Conservation (phyloP, 2,329 filamentous ascomycete species). For the Aspergillus persii region DNA sequence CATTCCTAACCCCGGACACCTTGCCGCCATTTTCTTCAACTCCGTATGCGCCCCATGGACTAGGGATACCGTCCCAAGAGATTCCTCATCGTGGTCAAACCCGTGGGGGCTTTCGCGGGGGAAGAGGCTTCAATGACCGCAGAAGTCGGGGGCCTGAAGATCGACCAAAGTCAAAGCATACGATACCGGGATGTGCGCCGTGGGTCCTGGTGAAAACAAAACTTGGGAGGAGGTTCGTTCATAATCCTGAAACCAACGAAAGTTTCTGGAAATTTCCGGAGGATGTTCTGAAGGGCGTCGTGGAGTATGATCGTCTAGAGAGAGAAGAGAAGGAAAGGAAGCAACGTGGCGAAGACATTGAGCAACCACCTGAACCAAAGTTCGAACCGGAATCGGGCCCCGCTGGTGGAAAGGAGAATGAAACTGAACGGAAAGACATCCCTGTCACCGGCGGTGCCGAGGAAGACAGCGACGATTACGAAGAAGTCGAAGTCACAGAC, state of each 20-base stretch:
- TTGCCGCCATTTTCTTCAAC: constrained; percentile 38
- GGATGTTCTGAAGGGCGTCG: constrained; percentile 72
- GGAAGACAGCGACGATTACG: constrained; percentile 68
- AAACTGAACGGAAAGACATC: constrained; percentile 15
- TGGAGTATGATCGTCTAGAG: constrained; percentile 69
- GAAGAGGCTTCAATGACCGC: constrained; percentile 57
- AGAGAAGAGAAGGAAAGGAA: constrained; percentile 64
- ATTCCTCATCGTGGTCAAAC: constrained; percentile 37
- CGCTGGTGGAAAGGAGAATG: constrained; percentile 4
- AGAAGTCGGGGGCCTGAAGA: constrained; percentile 70
- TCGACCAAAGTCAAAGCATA: constrained; percentile 73
- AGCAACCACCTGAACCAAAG: constrained; percentile 20
- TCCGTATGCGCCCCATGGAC: constrained; percentile 31
- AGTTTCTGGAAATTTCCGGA: constrained; percentile 96
- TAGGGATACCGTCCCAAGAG: constrained; percentile 14
- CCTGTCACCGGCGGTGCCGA: constrained; percentile 35
- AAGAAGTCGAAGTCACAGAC: constrained; percentile 72
- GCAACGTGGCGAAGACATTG: constrained; percentile 30
- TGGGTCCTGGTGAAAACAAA: constrained; percentile 96
- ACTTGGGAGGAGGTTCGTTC: constrained; percentile 81
- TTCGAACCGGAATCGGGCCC: constrained; percentile 14
- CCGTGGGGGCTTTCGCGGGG: constrained; percentile 49
- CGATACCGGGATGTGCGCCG: constrained; percentile 76
- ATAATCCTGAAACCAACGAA: constrained; percentile 79
- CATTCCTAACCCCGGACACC: constrained; percentile 32